These are phyloP conservation scores for Brasenia schreberi DNA, from an alignment of 164 flowering plant genomes.

Conservation along the genomic window DNA sequence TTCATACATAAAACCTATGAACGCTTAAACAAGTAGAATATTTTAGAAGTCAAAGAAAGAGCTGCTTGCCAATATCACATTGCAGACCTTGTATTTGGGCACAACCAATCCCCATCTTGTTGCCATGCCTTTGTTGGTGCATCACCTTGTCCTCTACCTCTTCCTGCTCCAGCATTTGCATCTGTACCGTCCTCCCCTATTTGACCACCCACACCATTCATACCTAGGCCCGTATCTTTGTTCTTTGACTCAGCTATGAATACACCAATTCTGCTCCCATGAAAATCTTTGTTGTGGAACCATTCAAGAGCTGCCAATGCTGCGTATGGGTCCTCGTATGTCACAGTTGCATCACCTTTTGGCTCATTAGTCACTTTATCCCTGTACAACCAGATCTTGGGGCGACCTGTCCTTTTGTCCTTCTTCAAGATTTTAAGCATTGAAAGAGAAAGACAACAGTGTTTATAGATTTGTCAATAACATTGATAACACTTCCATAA, in stretches of 20 bases:
- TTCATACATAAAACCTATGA: constrained; percentile 6
- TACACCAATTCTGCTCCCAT: constrained; percentile 78
- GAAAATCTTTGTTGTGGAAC: constrained; percentile 95
- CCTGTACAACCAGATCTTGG: constrained; percentile 86
- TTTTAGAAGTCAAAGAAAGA: constrained; percentile 46
- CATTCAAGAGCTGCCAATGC: constrained; percentile 97
- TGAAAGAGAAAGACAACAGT: neutral
- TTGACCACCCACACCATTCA: constrained; percentile 22
- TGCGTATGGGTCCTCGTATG: constrained; percentile 98
- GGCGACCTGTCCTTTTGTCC: constrained; percentile 88
- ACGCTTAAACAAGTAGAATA: neutral
- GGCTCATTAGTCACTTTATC: constrained; percentile 90
- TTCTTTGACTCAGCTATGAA: constrained; percentile 73
- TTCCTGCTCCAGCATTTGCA: constrained; percentile 45
- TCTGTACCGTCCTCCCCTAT: constrained; percentile 36
- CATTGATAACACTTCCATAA: neutral
- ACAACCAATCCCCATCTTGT: constrained; percentile 96
- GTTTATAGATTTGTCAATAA: neutral
- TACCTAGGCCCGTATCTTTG: constrained; percentile 39
- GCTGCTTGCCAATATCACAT: constrained; percentile 99
- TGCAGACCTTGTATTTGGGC: constrained; percentile 99
- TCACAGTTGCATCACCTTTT: constrained; percentile 97
- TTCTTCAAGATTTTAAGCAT: constrained; percentile 27
- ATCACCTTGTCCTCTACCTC: constrained; percentile 72
- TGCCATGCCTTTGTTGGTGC: constrained; percentile 80